These are phyloP conservation scores for Fusarium poae DNA, from an alignment of 2,329 filamentous ascomycete species.

Conservation along the genomic window DNA sequence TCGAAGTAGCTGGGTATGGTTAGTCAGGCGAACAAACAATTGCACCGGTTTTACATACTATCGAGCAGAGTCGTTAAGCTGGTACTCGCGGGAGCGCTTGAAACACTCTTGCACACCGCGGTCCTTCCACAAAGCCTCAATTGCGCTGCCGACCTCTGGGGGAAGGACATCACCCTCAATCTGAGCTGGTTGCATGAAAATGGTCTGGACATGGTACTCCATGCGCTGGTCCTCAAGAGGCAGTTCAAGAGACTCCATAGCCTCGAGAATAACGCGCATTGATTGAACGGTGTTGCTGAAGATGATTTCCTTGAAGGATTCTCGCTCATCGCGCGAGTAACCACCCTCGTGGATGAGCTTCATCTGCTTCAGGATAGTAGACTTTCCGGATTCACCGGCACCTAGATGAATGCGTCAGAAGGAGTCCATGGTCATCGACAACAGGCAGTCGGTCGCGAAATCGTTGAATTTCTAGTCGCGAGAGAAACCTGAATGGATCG, in stretches of 20 bases:
- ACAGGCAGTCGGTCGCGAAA: not conserved
- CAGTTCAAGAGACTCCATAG: slow-evolving; percentile 78
- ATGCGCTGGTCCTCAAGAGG: slow-evolving; percentile 91
- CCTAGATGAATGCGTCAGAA: slow-evolving; percentile 65
- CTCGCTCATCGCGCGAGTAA: slow-evolving; percentile 89
- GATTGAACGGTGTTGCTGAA: slow-evolving; percentile 79
- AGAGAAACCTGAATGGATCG: not conserved
- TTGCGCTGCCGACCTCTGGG: slow-evolving; percentile 93
- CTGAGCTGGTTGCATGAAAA: slow-evolving; percentile 98
- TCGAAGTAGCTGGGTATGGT: slow-evolving; percentile 85
- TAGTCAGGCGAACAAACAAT: slow-evolving; percentile 45
- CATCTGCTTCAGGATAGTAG: slow-evolving; percentile 99
- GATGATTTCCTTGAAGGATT: slow-evolving; percentile 79
- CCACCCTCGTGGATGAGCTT: slow-evolving; percentile 99
- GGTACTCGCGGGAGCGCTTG: slow-evolving; percentile 94
- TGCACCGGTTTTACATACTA: slow-evolving; percentile 73
- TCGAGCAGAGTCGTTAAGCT: slow-evolving; percentile 95
- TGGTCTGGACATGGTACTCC: slow-evolving; percentile 97
- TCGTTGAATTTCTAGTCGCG: not conserved
- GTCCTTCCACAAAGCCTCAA: slow-evolving; percentile 93
- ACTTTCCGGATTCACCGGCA: slow-evolving; percentile 95
- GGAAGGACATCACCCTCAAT: slow-evolving; percentile 95
- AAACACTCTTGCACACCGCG: slow-evolving; percentile 94
- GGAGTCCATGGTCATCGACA: not conserved
- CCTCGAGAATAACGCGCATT: slow-evolving; percentile 77